Evolutionary conservation across 1,284 basidiomycete species (phyloP).

Genomic region (Sutorius eximius): DNA sequence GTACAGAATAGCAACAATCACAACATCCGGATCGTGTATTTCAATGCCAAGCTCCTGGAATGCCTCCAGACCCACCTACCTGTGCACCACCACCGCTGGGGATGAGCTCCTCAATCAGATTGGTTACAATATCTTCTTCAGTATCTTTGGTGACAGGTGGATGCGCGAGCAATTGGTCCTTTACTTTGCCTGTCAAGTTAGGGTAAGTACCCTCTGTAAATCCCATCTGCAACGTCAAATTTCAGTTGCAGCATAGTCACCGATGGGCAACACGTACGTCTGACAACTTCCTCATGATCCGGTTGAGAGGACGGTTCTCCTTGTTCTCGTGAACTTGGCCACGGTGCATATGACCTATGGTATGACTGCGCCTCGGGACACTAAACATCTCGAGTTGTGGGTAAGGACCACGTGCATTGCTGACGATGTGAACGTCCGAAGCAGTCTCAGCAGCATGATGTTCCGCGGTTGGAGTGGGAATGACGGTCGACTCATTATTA

Average conservation of each 20-base stretch:
- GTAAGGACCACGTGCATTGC: constrained; percentile 57
- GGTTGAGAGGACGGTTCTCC: constrained; percentile 39
- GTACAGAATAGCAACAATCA: constrained; percentile 14
- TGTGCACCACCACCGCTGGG: constrained; percentile 18
- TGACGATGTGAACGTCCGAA: constrained; percentile 46
- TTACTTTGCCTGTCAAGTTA: constrained; percentile 51
- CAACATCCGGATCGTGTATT: background rate
- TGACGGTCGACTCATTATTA: background rate
- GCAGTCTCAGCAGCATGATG: constrained; percentile 6
- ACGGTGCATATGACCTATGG: constrained; percentile 26
- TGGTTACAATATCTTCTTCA: constrained; percentile 65
- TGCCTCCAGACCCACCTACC: constrained; percentile 27
- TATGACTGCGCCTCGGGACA: constrained; percentile 45
- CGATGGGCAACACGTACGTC: constrained; percentile 37
- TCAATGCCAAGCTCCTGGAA: constrained; percentile 44
- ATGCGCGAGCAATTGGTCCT: constrained; percentile 46
- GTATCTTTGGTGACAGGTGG: constrained; percentile 46
- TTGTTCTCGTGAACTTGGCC: constrained; percentile 33
- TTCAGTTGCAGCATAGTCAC: constrained; percentile 13
- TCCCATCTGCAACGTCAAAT: constrained; percentile 58
- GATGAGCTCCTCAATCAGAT: constrained; percentile 60
- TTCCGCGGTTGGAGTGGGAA: constrained; percentile 11
- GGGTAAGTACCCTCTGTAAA: constrained; percentile 59
- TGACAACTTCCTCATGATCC: constrained; percentile 51
- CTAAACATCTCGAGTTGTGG: constrained; percentile 62